Conservation (phyloP, 2,329 filamentous ascomycete species). For the Aureobasidium sp. region DNA sequence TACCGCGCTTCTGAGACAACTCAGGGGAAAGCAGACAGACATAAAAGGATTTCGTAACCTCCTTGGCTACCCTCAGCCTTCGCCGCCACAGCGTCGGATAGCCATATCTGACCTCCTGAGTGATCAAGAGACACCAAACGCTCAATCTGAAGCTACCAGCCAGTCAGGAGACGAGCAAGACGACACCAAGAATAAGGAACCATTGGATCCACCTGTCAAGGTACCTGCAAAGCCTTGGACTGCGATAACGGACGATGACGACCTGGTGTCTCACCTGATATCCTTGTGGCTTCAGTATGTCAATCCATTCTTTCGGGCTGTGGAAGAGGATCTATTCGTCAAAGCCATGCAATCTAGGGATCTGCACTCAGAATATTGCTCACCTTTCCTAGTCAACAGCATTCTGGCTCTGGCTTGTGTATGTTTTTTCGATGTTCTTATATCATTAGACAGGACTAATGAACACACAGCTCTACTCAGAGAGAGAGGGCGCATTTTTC, state of each 20-base stretch:
- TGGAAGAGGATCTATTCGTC: conserved; percentile 31
- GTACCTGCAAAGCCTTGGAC: conserved; percentile 29
- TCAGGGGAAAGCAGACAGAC: background rate
- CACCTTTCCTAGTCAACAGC: conserved; percentile 31
- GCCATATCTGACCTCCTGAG: conserved; percentile 2
- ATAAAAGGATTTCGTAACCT: background rate
- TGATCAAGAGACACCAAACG: background rate
- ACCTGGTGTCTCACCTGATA: conserved; percentile 28
- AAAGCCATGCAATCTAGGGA: conserved; percentile 29
- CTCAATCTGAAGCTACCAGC: background rate
- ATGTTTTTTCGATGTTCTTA: background rate
- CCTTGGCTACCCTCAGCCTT: background rate
- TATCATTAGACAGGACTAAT: background rate
- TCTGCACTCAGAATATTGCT: conserved; percentile 26
- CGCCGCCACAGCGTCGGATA: background rate
- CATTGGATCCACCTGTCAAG: conserved; percentile 13
- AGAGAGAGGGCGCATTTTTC: conserved; percentile 14
- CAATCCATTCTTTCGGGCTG: conserved; percentile 26
- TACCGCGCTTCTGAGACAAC: background rate
- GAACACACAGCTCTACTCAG: conserved; percentile 12
- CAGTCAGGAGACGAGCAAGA: background rate
- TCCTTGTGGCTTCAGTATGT: conserved; percentile 20
- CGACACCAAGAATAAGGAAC: too few relatives aligned
- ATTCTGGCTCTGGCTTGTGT: conserved; percentile 23
- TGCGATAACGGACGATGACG: conserved; percentile 21